phyloP scores from a whole-genome alignment of 768 basidiomycete genomes.

The Leccinum variicolor region DNA sequence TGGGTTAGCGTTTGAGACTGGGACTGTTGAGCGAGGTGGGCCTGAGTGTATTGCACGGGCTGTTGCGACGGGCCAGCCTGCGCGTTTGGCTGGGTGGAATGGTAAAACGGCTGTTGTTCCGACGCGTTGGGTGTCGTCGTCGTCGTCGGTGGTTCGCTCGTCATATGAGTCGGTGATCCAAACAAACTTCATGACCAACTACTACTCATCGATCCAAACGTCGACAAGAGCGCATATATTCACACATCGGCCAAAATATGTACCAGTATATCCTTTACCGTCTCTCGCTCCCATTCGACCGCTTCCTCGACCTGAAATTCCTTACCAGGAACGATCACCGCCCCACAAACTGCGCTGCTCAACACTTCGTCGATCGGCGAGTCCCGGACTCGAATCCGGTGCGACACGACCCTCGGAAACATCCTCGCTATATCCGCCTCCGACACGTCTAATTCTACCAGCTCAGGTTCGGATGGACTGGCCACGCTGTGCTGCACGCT shows the following conservation, averaged over 20 bases:
- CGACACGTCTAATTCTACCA: constrained; percentile 53
- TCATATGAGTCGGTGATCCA: constrained; percentile 26
- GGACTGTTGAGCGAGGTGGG: constrained; percentile 16
- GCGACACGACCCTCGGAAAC: constrained; percentile 68
- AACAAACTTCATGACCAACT: constrained; percentile 2
- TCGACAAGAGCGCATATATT: background rate
- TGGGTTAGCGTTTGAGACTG: constrained; percentile 17
- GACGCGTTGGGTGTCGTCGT: constrained; percentile 30
- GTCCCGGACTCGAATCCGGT: constrained; percentile 68
- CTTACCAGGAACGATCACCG: constrained; percentile 29
- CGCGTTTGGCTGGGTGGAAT: constrained; percentile 11
- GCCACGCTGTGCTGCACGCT: constrained; percentile 3
- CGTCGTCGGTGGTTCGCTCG: constrained; percentile 38
- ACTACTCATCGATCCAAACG: background rate
- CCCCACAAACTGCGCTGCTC: constrained; percentile 59
- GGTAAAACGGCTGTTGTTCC: constrained; percentile 11
- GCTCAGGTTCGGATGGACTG: constrained; percentile 16
- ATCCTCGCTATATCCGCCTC: constrained; percentile 75
- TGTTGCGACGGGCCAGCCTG: constrained; percentile 19
- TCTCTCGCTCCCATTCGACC: constrained; percentile 39
- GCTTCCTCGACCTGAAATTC: constrained; percentile 12
- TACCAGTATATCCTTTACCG: constrained; percentile 66
- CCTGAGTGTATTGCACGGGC: constrained; percentile 19
- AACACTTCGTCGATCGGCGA: constrained; percentile 70
- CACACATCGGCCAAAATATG: constrained; percentile 52